Conservation (phyloP, 352 stramenopile genomes). For the Blastocystis sp. region DNA sequence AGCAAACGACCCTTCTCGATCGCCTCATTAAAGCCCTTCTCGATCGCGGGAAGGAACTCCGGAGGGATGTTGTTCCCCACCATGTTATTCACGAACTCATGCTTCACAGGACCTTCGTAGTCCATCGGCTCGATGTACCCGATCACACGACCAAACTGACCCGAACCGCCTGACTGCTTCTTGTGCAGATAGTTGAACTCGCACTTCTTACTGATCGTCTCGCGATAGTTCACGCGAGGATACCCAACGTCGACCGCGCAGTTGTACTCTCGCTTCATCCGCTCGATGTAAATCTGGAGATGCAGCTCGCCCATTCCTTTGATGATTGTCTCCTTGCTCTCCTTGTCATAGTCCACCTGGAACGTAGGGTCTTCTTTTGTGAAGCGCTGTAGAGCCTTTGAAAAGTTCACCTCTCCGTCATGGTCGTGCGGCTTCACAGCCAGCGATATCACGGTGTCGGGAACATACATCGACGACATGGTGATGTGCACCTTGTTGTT, state of each 20-base stretch:
- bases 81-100: constrained; percentile 93
- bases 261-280: constrained; percentile 93
- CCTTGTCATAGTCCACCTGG: constrained; percentile 84
- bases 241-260: constrained; percentile 79
- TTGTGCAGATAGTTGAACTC: constrained; percentile 99
- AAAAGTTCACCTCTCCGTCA: constrained; percentile 86
- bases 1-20: constrained; percentile 88
- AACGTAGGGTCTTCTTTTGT: constrained; percentile 97
- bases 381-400: constrained; percentile 87
- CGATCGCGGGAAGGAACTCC: constrained; percentile 92
- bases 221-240: constrained; percentile 95
- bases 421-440: constrained; percentile 89
- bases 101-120: constrained; percentile 64
- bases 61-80: constrained; percentile 95
- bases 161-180: constrained; percentile 93
- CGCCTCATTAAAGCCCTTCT: constrained; percentile 92
- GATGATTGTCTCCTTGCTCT: constrained; percentile 97
- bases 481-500: constrained; percentile 80
- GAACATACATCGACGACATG: constrained; percentile 93
- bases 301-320: constrained; percentile 94
- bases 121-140: constrained; percentile 91
- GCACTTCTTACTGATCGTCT: constrained; percentile 83
- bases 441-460: constrained; percentile 93
- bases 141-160: constrained; percentile 88
- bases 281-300: constrained; percentile 97